Evolutionary conservation across 1,284 basidiomycete species (phyloP).

Genomic region (Singerocomus inundabilis): DNA sequence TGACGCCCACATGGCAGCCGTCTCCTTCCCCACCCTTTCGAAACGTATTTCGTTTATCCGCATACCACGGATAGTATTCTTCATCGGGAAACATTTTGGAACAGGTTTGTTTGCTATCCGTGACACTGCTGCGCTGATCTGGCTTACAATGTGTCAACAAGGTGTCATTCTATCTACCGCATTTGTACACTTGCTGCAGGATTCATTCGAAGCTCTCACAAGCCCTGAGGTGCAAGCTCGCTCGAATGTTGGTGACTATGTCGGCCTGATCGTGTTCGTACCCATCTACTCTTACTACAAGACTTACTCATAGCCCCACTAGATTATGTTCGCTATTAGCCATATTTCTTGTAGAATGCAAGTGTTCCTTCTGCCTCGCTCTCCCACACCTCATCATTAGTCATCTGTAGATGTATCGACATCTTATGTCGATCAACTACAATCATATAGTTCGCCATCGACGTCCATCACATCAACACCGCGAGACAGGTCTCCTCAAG

Average conservation of each 20-base stretch:
- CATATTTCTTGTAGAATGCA: slow-evolving; percentile 79
- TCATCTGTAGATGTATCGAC: slow-evolving; percentile 59
- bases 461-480: slow-evolving; percentile 38
- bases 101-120: slow-evolving; percentile 46
- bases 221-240: slow-evolving; percentile 43
- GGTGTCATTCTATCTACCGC: slow-evolving; percentile 78
- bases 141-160: slow-evolving; percentile 20
- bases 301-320: slow-evolving; percentile 4
- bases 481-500: slow-evolving; percentile 8
- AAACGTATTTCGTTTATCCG: slow-evolving; percentile 50
- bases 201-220: slow-evolving; percentile 63
- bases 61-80: slow-evolving; percentile 68
- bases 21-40: slow-evolving; percentile 66
- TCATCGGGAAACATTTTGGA: slow-evolving; percentile 79
- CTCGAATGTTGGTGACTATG: slow-evolving; percentile 52
- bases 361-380: slow-evolving; percentile 24
- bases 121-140: not conserved
- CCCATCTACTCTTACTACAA: not conserved
- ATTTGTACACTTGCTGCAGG: slow-evolving; percentile 74
- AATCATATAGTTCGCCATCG: slow-evolving; percentile 54
- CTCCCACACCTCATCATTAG: not conserved
- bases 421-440: slow-evolving; percentile 65
- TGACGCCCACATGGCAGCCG: slow-evolving; percentile 42
- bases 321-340: slow-evolving; percentile 62
- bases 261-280: slow-evolving; percentile 70